Evolutionary conservation across 768 basidiomycete species (phyloP), one percentile per base, ranked within the genome.

Genomic region (Kwoniella newhampshirensis): DNA sequence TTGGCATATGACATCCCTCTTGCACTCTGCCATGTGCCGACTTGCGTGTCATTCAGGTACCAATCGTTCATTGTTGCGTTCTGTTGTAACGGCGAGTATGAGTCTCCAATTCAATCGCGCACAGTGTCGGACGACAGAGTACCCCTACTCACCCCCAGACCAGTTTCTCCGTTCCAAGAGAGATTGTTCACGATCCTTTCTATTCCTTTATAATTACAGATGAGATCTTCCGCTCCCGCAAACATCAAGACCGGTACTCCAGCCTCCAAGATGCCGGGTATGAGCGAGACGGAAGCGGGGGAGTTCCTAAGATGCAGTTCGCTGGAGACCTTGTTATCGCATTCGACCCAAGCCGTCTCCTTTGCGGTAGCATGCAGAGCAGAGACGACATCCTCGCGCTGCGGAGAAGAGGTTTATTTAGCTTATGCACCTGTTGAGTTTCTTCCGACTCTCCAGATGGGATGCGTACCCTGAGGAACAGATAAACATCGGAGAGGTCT

Each of bases 1-100:
- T 94, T 93, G 63, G 85, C 88, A 67, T 96, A 98, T 12, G 94
- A 92, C 68, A 99, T 77, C 74, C 94, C 94, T 57, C 94, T 82
- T 2, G 88, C 85, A 9, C 84, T 79, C 20, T 88, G 87, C 96
- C 96, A 99, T 9, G 88, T 89, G 4, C 96, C 96, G 0, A 89
- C 93, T 13, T 85, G 81, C 6, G 81, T 81, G 17, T 81, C 84
- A 60, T 86, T 84, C 21, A 99, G 88, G 30, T 47, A 74, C 80
- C 80, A 80, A n/a, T 77, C 74, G 23, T 76, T 60, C 17, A 55
- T 42, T 15, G 68, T 67, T 0, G 77, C 61, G 50, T 71, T 75
- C 70, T 77, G 37, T 21, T 20, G 2, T 17, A 15, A 30, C n/a
- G 28, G 8, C 26, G n/a, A 27, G 43, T 47, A 54, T 50, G 11